These are phyloP conservation scores for Puccinia coronata DNA, from an alignment of 1,284 basidiomycete genomes.

Conservation along the genomic window DNA sequence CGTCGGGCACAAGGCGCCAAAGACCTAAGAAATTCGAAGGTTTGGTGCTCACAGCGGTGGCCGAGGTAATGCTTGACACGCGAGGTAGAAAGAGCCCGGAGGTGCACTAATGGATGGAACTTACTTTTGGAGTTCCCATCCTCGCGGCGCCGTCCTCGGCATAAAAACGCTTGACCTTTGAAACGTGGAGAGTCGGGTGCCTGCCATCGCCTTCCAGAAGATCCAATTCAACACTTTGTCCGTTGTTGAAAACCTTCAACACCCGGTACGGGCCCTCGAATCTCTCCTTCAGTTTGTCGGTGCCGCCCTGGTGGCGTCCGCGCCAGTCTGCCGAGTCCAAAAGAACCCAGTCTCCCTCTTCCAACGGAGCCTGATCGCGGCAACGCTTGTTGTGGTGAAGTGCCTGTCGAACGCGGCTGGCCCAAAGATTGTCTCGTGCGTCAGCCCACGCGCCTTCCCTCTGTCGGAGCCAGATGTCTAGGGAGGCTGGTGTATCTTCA, in stretches of 20 bases:
- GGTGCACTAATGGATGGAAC: too few species aligned
- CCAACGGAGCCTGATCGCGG: neutral
- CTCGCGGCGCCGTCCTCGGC: too few species aligned
- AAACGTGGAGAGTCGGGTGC: constrained; percentile 21
- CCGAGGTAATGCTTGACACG: too few species aligned
- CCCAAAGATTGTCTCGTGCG: neutral
- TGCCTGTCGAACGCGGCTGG: constrained; percentile 9
- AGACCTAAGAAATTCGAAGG: too few species aligned
- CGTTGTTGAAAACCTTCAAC: neutral
- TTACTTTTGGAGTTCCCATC: too few species aligned
- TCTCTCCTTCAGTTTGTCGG: too few species aligned
- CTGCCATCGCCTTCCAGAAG: neutral
- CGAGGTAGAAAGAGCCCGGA: too few species aligned
- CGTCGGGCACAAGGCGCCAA: too few species aligned
- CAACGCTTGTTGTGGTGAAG: constrained; percentile 10
- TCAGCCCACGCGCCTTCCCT: neutral
- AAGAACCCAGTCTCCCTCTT: neutral
- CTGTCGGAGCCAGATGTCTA: neutral
- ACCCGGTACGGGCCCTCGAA: constrained; percentile 22
- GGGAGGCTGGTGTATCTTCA: neutral
- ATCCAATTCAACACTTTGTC: constrained; percentile 17
- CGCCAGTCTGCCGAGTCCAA: too few species aligned
- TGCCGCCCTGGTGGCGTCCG: too few species aligned
- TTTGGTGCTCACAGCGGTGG: too few species aligned
- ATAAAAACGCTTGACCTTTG: constrained; percentile 4